Evolutionary conservation across 2,329 filamentous ascomycete genomes (phyloP).

Genomic region (Xylariaceae sp.): DNA sequence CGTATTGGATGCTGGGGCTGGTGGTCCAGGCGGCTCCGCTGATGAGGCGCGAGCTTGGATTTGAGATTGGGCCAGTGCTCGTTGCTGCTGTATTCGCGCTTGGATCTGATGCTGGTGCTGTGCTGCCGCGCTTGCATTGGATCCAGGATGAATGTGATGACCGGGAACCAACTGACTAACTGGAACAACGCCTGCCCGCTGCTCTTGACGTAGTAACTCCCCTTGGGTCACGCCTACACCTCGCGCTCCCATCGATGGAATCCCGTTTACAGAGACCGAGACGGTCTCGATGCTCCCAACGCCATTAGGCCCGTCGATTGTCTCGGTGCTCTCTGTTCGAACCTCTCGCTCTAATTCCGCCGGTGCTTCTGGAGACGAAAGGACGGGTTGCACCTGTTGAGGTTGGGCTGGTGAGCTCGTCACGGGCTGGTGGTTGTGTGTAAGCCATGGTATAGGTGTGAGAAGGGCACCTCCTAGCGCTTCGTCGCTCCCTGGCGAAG

Average conservation of each 20-base stretch:
- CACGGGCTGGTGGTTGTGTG: slow-evolving; percentile 27
- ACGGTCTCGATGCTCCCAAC: slow-evolving; percentile 76
- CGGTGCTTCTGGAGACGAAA: slow-evolving; percentile 25
- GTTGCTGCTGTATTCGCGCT: slow-evolving; percentile 22
- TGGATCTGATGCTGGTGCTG: slow-evolving; percentile 20
- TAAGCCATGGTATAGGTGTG: slow-evolving; percentile 89
- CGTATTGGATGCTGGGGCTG: slow-evolving; percentile 12
- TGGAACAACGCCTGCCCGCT: slow-evolving; percentile 73
- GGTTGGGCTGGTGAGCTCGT: slow-evolving; percentile 18
- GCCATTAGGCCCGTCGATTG: slow-evolving; percentile 75
- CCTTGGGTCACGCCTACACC: slow-evolving; percentile 68
- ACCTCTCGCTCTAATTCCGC: slow-evolving; percentile 53
- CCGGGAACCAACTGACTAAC: slow-evolving; percentile 52
- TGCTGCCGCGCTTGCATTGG: slow-evolving; percentile 19
- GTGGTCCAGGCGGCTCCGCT: slow-evolving; percentile 17
- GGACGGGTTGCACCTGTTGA: slow-evolving; percentile 18
- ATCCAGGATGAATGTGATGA: slow-evolving; percentile 29
- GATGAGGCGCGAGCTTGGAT: slow-evolving; percentile 20
- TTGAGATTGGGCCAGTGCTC: slow-evolving; percentile 24
- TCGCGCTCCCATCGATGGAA: slow-evolving; percentile 48
- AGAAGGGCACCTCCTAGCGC: slow-evolving; percentile 82
- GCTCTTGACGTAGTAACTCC: slow-evolving; percentile 79
- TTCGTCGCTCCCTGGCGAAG: slow-evolving; percentile 72
- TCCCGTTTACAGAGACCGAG: slow-evolving; percentile 66
- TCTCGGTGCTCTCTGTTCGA: slow-evolving; percentile 70